These are phyloP conservation scores for Termitomyces sp. DNA, from an alignment of 768 basidiomycete species.

Conservation along the genomic window DNA sequence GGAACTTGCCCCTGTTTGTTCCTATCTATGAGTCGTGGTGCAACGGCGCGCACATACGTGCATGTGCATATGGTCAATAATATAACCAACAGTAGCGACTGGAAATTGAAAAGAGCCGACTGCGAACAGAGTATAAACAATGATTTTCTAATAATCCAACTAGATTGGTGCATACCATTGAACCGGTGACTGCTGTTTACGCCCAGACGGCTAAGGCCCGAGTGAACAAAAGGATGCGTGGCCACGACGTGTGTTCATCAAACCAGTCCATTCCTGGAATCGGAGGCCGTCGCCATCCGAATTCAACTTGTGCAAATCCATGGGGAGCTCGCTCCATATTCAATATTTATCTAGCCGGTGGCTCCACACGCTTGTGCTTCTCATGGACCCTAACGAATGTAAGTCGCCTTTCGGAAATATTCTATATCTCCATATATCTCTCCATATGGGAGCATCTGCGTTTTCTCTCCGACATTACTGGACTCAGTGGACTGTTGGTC, in stretches of 20 bases:
- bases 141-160: neutral
- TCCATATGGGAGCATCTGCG: neutral
- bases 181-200: neutral
- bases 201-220: neutral
- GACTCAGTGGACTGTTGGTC: neutral
- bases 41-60: conserved; percentile 88
- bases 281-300: neutral
- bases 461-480: neutral
- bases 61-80: conserved; percentile 95
- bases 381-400: neutral
- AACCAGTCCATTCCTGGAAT: neutral
- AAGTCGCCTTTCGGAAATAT: neutral
- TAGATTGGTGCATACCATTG: conserved; percentile 6
- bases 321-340: no score
- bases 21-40: conserved; percentile 85
- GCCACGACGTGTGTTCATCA: neutral
- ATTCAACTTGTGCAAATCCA: neutral
- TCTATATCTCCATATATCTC: neutral
- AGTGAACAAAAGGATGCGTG: neutral
- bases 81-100: conserved; percentile 90
- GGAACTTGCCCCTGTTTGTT: conserved; percentile 88
- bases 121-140: conserved; percentile 12
- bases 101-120: conserved; percentile 98
- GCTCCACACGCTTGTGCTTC: neutral
- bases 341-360: no score